Evolutionary conservation across 2,329 filamentous ascomycete genomes (phyloP).

Genomic region (Aspergillus persii): DNA sequence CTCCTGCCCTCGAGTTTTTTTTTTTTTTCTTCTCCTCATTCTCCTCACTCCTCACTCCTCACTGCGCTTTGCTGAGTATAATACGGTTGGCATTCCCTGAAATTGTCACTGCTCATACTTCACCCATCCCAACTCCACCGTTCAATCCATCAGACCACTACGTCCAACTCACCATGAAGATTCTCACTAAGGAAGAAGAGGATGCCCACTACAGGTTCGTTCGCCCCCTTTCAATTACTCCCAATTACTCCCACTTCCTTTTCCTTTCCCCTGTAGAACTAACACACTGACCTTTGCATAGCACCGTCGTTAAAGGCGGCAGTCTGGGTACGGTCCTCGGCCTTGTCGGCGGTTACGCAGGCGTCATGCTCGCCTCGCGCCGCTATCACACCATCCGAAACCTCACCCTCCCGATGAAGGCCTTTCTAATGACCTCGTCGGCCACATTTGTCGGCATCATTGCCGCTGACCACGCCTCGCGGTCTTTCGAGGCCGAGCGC

Average conservation of each 20-base stretch:
- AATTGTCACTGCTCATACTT: neutral
- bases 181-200: constrained; percentile 93
- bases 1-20: neutral
- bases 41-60: constrained; percentile 2
- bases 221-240: neutral
- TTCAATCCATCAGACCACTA: neutral
- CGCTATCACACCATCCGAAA: constrained; percentile 75
- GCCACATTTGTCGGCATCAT: constrained; percentile 87
- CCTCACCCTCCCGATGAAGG: constrained; percentile 84
- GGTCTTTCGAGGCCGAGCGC: constrained; percentile 66
- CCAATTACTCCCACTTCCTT: constrained; percentile 5
- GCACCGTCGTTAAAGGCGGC: constrained; percentile 75
- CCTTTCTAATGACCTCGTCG: constrained; percentile 81
- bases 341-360: constrained; percentile 63
- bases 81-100: neutral
- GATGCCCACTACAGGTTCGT: constrained; percentile 71
- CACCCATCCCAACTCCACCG: neutral
- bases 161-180: constrained; percentile 66
- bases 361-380: constrained; percentile 64
- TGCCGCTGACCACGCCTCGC: constrained; percentile 72
- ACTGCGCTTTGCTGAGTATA: neutral
- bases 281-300: constrained; percentile 23
- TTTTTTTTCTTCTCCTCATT: constrained; percentile 7
- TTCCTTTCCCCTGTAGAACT: constrained; percentile 13
- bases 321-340: constrained; percentile 69